Evolutionary conservation across 2,329 filamentous ascomycete genomes (phyloP), one percentile per base, ranked within the genome.

Genomic region (Diplodia seriata): DNA sequence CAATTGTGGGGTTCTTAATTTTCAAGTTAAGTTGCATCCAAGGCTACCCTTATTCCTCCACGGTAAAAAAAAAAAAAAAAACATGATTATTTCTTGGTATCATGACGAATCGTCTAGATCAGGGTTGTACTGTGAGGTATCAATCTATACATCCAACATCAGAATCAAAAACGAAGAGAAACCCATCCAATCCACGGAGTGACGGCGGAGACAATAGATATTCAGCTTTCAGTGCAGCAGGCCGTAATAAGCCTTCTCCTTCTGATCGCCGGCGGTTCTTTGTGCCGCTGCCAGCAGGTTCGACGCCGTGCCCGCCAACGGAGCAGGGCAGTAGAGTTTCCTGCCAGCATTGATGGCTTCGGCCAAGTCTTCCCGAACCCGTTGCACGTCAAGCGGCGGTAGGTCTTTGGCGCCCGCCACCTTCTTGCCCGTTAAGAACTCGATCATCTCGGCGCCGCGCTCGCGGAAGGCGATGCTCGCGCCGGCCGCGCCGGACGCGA

Each of bases 401-500:
- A 71, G 69, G n/a, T 70, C 70, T 54, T 20, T n/a, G 43, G 64
- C 66, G 43, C 63, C 55, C 12, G 43, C 43, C 20, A 59, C 49
- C 55, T 54, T 68, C 47, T 75, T 72, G 0, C 76, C 77, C 11
- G 76, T 75, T 51, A 79, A 54, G 11, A 76, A 70, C 1, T 72
- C 66, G 57, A 79, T 75, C 72, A 79, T 75, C 67, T 75, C 74
- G 8, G 70, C 69, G 0, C 76, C 78, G 23, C 70, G 72, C 2
- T 74, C 70, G 55, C 75, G 75, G 63, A 79, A 79, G 70, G 77
- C 75, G 9, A 69, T 69, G 65, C 78, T 79, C 2, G 76, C 77
- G 31, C 78, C 78, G 3, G 78, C 78, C 1, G 78, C 78, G 50
- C 79, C 77, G 12, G 74, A 74, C 1, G 74, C 76, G 23, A 80